Evolutionary conservation across 2,329 filamentous ascomycete species (phyloP).

Genomic region (Pseudocercospora musae): DNA sequence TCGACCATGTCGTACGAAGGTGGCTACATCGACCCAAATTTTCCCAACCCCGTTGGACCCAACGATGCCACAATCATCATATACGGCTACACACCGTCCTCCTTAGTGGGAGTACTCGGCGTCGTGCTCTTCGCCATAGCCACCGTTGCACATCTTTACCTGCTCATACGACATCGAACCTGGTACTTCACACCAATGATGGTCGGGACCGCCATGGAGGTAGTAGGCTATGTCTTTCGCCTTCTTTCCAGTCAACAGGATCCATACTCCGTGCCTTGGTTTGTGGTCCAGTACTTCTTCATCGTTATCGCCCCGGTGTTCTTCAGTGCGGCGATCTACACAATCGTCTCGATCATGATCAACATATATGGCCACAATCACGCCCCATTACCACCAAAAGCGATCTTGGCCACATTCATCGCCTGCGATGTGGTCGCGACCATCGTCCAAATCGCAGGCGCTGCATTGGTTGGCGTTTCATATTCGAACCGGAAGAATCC

Average conservation of each 20-base stretch:
- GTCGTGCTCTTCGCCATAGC: slow-evolving; percentile 46
- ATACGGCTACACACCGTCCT: slow-evolving; percentile 51
- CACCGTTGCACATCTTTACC: slow-evolving; percentile 38
- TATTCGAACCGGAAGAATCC: slow-evolving; percentile 51
- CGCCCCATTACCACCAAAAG: slow-evolving; percentile 45
- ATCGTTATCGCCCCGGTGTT: slow-evolving; percentile 60
- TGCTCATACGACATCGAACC: slow-evolving; percentile 37
- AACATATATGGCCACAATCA: slow-evolving; percentile 43
- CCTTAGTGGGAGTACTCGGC: slow-evolving; percentile 45
- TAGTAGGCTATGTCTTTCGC: slow-evolving; percentile 51
- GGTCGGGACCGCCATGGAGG: slow-evolving; percentile 47
- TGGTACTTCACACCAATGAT: slow-evolving; percentile 50
- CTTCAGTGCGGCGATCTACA: slow-evolving; percentile 56
- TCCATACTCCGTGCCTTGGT: slow-evolving; percentile 55
- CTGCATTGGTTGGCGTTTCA: slow-evolving; percentile 52
- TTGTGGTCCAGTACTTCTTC: slow-evolving; percentile 59
- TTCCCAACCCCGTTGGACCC: slow-evolving; percentile 47
- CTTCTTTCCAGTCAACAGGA: slow-evolving; percentile 49
- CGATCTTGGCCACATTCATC: slow-evolving; percentile 55
- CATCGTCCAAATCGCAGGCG: slow-evolving; percentile 53
- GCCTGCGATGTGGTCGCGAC: slow-evolving; percentile 54
- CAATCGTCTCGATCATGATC: slow-evolving; percentile 52
- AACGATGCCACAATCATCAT: slow-evolving; percentile 51
- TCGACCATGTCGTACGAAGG: not conserved
- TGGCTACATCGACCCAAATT: slow-evolving; percentile 53